Evolutionary conservation across 2,329 filamentous ascomycete genomes (phyloP), one percentile per base, ranked within the genome.

Genomic region (Paraphoma chrysanthemicola): DNA sequence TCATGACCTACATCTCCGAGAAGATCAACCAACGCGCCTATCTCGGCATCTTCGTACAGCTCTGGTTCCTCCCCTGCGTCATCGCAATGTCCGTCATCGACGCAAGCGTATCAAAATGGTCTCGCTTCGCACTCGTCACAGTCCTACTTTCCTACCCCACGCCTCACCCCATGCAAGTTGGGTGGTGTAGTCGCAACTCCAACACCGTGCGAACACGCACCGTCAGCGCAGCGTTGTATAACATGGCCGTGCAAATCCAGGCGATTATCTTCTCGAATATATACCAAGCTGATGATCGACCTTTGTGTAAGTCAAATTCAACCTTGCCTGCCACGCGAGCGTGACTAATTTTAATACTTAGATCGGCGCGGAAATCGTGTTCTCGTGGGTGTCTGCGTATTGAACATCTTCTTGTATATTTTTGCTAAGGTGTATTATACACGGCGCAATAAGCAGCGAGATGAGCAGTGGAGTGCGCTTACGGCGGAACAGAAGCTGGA

Each of bases 1-100:
- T 71, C 39, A 71, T 80, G 33, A 80, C 80, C 0, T 76, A 77
- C 60, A 58, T 80, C 11, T 80, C 79, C 11, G 80, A 82, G 29
- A 71, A 70, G 16, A 68, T 82, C 51, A 79, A 80, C 79, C 61
- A 78, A 55, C 76, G 80, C 3, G 70, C 81, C 78, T 6, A 71
- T 79, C 73, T 82, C 11, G 71, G 80, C 18, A 75, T 83, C 17
- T 77, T 80, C 8, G 82, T 80, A 43, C 70, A 86, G 54, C 57
- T 88, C 14, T 90, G 86, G 87, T 76, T 80, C 2, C 70, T 89
- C 1, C 86, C 86, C 0, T 84, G 85, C 51, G 62, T 89, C 33
- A 72, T 87, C 38, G 79, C 82, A 0, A 72, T 87, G 10, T 72
- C 67, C 62, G 80, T 58, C 55, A 83, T 80, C 81, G 75, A 78